Percentiles rank a stretch among this genome's conserved stretches.
These are phyloP conservation scores for Bacidia gigantensis DNA, from an alignment of 495 filamentous ascomycete species.

Conservation along the genomic window DNA sequence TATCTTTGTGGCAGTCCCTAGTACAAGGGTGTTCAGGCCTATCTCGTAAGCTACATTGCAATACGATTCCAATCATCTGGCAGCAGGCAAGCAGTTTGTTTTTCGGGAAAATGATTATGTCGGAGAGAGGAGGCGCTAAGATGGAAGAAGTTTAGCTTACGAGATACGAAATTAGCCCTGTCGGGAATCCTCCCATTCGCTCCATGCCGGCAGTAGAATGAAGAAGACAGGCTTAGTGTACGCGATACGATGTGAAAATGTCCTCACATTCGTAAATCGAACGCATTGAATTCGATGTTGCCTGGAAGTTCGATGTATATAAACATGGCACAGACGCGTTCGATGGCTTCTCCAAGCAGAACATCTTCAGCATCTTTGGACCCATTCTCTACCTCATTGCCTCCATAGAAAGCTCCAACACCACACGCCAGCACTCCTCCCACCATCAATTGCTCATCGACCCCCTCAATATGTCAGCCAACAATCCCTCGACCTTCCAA, in stretches of 20 bases:
- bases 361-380: too few relatives aligned
- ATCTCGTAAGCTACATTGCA: too few relatives aligned
- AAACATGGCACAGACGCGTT: neutral
- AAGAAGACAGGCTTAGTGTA: neutral
- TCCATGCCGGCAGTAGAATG: neutral
- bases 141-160: neutral
- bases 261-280: neutral
- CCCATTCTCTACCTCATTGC: too few relatives aligned
- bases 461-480: neutral
- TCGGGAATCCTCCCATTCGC: neutral
- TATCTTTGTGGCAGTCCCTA: too few relatives aligned
- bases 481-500: neutral
- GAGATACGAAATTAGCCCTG: neutral
- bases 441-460: neutral
- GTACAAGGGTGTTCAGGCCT: too few relatives aligned
- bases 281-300: neutral
- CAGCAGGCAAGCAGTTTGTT: neutral
- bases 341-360: too few relatives aligned
- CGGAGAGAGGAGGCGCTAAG: neutral
- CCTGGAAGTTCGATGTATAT: neutral
- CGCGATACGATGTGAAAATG: constrained; percentile 1
- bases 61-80: neutral
- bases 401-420: neutral
- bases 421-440: neutral
- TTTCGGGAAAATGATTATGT: neutral